phyloP scores from a whole-genome alignment of 1,284 basidiomycete species.

The Rhodotorula mucilaginosa region DNA sequence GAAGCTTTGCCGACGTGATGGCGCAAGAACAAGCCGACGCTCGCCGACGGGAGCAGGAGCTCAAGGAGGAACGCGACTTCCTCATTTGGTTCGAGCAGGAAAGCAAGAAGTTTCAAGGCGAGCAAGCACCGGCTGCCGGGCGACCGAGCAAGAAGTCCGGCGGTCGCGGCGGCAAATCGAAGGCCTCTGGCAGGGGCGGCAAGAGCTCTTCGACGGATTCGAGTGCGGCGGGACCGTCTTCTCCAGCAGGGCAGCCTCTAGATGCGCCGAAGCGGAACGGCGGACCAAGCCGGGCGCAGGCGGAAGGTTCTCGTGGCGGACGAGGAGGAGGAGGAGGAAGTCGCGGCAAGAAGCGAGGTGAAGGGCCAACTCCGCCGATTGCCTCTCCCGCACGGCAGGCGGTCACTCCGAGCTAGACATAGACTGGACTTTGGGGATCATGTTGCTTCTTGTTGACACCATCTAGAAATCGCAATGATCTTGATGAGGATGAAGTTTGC shows the following conservation, averaged over 20 bases:
- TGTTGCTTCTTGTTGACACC: no score
- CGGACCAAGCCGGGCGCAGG: background rate
- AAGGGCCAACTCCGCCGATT: background rate
- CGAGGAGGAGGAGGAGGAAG: slow-evolving; percentile 1
- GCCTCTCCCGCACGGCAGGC: no score
- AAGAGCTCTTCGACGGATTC: background rate
- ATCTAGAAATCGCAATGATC: no score
- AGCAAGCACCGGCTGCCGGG: background rate
- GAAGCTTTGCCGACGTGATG: slow-evolving; percentile 44
- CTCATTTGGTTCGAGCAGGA: slow-evolving; percentile 45
- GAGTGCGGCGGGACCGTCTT: background rate
- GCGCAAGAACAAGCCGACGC: slow-evolving; percentile 39
- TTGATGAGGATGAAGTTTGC: no score
- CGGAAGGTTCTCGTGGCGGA: background rate
- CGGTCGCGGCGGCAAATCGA: background rate
- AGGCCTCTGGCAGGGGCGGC: background rate
- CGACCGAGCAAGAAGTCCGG: slow-evolving; percentile 4
- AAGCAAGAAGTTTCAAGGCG: slow-evolving; percentile 22
- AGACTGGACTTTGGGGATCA: no score
- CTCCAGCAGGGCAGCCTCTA: background rate
- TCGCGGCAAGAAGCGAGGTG: background rate
- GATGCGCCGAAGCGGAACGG: background rate
- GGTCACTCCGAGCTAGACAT: no score
- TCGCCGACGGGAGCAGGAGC: slow-evolving; percentile 32
- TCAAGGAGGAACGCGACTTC: slow-evolving; percentile 41